These are phyloP conservation scores for Candida nemodendra DNA, from an alignment of 805 yeast species.

Conservation along the genomic window DNA sequence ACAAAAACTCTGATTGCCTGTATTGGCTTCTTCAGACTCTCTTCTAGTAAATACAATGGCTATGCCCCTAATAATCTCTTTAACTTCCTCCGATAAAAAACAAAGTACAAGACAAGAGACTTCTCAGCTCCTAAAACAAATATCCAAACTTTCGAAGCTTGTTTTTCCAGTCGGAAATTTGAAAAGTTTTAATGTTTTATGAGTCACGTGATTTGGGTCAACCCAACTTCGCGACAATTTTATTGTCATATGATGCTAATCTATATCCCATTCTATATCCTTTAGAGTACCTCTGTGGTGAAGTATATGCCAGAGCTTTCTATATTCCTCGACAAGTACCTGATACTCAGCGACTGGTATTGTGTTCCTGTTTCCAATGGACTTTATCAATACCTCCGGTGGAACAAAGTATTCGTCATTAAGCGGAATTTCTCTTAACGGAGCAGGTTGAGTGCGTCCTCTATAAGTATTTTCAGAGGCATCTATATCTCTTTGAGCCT, in stretches of 20 bases:
- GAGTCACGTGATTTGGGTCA: conserved; percentile 18
- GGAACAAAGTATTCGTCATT: conserved; percentile 17
- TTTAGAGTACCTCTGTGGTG: no score
- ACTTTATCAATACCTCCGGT: conserved; percentile 14
- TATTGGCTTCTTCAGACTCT: no score
- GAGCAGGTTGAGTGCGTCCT: conserved; percentile 8
- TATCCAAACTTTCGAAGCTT: background rate
- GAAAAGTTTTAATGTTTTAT: conserved; percentile 21
- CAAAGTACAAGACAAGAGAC: background rate
- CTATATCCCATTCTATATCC: no score
- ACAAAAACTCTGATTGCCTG: no score
- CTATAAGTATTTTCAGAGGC: conserved; percentile 13
- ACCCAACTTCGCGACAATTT: no score
- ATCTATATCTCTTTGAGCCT: conserved; percentile 11
- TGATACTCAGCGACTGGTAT: conserved; percentile 20
- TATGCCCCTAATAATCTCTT: no score
- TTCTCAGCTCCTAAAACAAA: no score
- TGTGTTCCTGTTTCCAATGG: conserved; percentile 10
- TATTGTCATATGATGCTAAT: no score
- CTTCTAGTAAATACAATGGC: no score
- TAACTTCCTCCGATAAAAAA: no score
- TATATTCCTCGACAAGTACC: conserved; percentile 15
- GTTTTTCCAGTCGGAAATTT: conserved; percentile 22
- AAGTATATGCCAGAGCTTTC: conserved; percentile 11
- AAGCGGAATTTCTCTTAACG: conserved; percentile 7